Base-by-base conservation (phyloP, 1,284 basidiomycete species). In the Phellinidium pouzarii region DNA sequence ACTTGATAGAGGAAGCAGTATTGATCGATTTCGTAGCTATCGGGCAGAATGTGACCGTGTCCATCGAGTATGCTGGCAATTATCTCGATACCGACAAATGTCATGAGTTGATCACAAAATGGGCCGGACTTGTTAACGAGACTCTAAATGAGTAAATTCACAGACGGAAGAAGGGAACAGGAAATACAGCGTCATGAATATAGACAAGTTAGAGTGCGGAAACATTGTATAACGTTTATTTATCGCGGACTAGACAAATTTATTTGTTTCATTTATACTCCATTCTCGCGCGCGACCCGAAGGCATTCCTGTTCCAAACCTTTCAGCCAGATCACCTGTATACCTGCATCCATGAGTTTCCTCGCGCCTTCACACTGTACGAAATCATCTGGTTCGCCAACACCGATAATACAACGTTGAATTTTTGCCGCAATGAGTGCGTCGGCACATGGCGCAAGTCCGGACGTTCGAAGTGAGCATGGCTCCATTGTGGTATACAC, bases 401-500 rank as follows among this genome's bases (percentile, higher is more conserved):
- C 93, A 6, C 95, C 96, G 52, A 98, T 88, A 63, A 88, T 85
- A 57, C 96, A 94, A 9, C 84, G 75, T 48, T 71, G 76, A 45
- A 98, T 76, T 46, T 76, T 73, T 1, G 86, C 83, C 11, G 73
- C 72, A 38, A 97, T 81, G 50, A 99, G 80, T 11, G 90, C 89
- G 59, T 94, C 80, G 11, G 91, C 86, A 65, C 96, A 99, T 0
- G 93, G 85, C 0, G 82, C 69, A 31, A 96, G 77, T 1, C 94
- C 94, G 0, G 91, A 94, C 8, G 92, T 87, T 50, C 96, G 78
- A 26, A 90, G 70, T 2, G 92, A 95, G 66, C 96, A 99, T 9
- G 96, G 96, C 65, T 99, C 96, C 77, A 99, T 84, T 0, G 95
- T 99, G 0, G 94, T 96, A 65, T 95, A 99, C 54, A 93, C 80